A percentile compares a stretch with the other conserved stretches of the same genome.
phyloP scores from a whole-genome alignment of 2,329 filamentous ascomycete species.

The Teratosphaeria gauchensis region DNA sequence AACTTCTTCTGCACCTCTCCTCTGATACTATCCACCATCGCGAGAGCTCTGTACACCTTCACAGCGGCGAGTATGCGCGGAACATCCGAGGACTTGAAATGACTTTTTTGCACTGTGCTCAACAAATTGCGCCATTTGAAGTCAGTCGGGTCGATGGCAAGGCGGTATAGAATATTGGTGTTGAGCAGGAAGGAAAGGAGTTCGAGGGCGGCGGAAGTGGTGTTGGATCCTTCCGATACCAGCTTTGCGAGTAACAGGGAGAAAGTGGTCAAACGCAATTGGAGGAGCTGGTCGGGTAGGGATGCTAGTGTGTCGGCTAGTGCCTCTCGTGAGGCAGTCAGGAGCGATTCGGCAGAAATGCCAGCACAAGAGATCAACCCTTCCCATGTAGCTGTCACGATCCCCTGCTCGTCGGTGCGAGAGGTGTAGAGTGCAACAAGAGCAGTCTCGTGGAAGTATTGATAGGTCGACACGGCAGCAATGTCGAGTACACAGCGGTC shows the following conservation, averaged over 20 bases:
- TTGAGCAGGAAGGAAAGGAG: slow-evolving; percentile 60
- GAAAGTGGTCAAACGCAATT: slow-evolving; percentile 13
- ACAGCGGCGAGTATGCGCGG: slow-evolving; percentile 72
- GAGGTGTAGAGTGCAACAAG: slow-evolving; percentile 3
- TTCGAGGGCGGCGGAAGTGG: slow-evolving; percentile 55
- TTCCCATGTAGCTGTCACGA: slow-evolving; percentile 45
- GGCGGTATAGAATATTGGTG: slow-evolving; percentile 32
- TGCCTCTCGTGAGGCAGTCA: slow-evolving; percentile 58
- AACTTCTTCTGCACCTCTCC: slow-evolving; percentile 58
- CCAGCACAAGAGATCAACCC: slow-evolving; percentile 66
- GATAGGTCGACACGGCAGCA: slow-evolving; percentile 15
- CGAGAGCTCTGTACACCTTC: slow-evolving; percentile 66
- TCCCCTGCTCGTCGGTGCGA: background rate
- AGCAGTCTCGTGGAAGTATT: slow-evolving; percentile 15
- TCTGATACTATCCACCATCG: slow-evolving; percentile 40
- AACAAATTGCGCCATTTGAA: slow-evolving; percentile 63
- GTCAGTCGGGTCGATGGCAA: slow-evolving; percentile 20
- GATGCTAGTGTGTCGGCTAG: slow-evolving; percentile 40
- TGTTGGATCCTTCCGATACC: slow-evolving; percentile 10
- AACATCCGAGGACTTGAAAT: slow-evolving; percentile 75
- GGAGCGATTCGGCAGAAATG: slow-evolving; percentile 65
- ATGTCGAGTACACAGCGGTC: slow-evolving; percentile 6
- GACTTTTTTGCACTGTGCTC: slow-evolving; percentile 62
- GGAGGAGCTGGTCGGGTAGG: slow-evolving; percentile 1
- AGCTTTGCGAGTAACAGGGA: slow-evolving; percentile 13